Base-by-base conservation (phyloP, 148 eudicot species). In the Cornus suecica region DNA sequence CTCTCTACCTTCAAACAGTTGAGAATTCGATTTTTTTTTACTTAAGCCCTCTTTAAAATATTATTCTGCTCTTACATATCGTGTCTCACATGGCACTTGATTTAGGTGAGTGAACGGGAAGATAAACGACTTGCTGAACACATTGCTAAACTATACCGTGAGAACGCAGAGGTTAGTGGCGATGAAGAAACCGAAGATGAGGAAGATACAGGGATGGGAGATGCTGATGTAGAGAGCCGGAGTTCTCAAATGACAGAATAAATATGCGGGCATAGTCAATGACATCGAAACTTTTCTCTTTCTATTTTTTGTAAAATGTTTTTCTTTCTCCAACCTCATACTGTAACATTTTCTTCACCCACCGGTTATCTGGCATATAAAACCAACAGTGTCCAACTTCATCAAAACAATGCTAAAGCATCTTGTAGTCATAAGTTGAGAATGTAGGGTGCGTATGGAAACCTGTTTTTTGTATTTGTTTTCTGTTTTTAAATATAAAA, bases 161-260 rank as follows among this genome's bases (percentile, higher is more conserved):
- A 56, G 1, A 86, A 88, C 48, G 80, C 78, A 70, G 87, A 82
- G 71, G 67, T 76, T 27, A 80, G 83, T 62, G 91, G 87, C 2
- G 87, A 86, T 64, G 85, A 86, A 24, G 84, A 86, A 32, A 86
- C 82, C 26, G 86, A 84, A 70, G 89, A 81, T 42, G 86, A 88
- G 71, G 89, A 88, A n/a, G 91, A 88, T 31, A 86, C 91, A 18
- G 91, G 91, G 42, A 84, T 84, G 86, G 87, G 91, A 25, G 85
- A 86, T 28, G 81, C 83, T 28, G 91, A 88, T 76, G 65, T 88
- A 75, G 87, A 88, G 58, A 86, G 82, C 42, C 78, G 78, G 8
- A 20, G 8, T 25, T 42, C 51, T 16, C 76, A 69, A n/a, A 78
- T 78, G 26, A 56, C 80, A 11, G 80, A 78, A 31, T 78, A 48